These are phyloP conservation scores for Ettlia oleoabundans DNA, from an alignment of 139 green algal genomes.

Conservation along the genomic window DNA sequence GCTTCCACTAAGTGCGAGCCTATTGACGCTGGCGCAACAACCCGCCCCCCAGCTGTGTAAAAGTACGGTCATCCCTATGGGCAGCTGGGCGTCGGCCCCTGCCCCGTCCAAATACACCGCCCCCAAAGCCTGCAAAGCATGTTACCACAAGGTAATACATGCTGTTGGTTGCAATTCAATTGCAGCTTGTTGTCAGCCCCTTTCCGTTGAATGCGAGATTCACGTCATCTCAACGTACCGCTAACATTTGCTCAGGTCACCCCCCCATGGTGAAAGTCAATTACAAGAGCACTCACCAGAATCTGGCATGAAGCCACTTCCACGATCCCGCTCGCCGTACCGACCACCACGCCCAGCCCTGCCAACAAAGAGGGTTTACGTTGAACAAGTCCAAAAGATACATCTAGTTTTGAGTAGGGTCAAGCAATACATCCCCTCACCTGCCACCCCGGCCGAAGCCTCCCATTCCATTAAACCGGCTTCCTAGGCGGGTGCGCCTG, in stretches of 20 bases:
- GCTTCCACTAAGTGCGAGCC: too few species aligned
- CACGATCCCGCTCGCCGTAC: conserved; percentile 16
- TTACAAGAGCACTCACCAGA: not conserved
- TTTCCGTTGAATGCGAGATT: too few species aligned
- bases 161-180: too few species aligned
- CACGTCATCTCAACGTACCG: too few species aligned
- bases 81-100: not conserved
- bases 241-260: not conserved
- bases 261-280: not conserved
- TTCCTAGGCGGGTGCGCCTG: conserved; percentile 45
- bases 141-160: not conserved
- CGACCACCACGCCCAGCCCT: conserved; percentile 21
- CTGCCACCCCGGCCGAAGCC: conserved; percentile 39
- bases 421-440: not conserved
- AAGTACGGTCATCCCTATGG: conserved; percentile 43
- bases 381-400: not conserved
- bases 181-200: too few species aligned
- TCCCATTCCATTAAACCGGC: conserved; percentile 40
- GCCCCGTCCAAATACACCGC: conserved; percentile 45
- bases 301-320: conserved; percentile 29
- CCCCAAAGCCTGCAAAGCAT: conserved; percentile 26
- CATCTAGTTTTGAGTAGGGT: not conserved
- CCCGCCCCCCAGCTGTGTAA: conserved; percentile 34
- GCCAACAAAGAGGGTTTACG: not conserved
- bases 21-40: not conserved